These are phyloP conservation scores for Verticillium isaacii DNA, from an alignment of 2,329 filamentous ascomycete genomes.

Conservation along the genomic window DNA sequence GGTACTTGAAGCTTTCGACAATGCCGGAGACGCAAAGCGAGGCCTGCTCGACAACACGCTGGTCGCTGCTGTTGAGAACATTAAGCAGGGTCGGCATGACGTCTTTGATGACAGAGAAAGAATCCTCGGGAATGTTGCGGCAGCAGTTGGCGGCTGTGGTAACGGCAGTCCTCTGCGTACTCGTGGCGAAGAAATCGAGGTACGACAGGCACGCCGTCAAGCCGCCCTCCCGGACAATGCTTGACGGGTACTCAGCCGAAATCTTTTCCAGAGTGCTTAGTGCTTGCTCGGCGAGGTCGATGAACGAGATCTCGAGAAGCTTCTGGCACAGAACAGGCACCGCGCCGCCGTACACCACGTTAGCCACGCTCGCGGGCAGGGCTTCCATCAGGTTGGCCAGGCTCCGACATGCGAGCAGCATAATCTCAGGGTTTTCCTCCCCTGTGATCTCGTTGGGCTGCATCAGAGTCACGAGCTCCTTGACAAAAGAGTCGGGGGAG, in stretches of 20 bases:
- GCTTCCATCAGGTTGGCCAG: conserved; percentile 98
- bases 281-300: conserved; percentile 94
- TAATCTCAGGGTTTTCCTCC: conserved; percentile 92
- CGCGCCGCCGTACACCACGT: conserved; percentile 95
- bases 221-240: conserved; percentile 93
- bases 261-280: conserved; percentile 97
- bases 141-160: conserved; percentile 98
- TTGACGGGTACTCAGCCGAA: conserved; percentile 89
- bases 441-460: conserved; percentile 75
- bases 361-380: conserved; percentile 83
- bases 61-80: conserved; percentile 87
- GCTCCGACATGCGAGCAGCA: conserved; percentile 93
- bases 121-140: conserved; percentile 91
- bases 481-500: conserved; percentile 88
- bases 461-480: conserved; percentile 90
- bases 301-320: conserved; percentile 91
- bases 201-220: conserved; percentile 94
- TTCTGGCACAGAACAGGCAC: conserved; percentile 94
- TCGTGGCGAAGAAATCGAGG: conserved; percentile 95
- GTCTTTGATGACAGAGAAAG: conserved; percentile 84
- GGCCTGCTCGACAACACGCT: conserved; percentile 94
- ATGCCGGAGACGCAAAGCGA: conserved; percentile 94
- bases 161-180: conserved; percentile 92
- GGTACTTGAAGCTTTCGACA: conserved; percentile 93
- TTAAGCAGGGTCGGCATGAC: conserved; percentile 95